phyloP scores from a whole-genome alignment of 768 basidiomycete species.

The Hebeloma cylindrosporum region DNA sequence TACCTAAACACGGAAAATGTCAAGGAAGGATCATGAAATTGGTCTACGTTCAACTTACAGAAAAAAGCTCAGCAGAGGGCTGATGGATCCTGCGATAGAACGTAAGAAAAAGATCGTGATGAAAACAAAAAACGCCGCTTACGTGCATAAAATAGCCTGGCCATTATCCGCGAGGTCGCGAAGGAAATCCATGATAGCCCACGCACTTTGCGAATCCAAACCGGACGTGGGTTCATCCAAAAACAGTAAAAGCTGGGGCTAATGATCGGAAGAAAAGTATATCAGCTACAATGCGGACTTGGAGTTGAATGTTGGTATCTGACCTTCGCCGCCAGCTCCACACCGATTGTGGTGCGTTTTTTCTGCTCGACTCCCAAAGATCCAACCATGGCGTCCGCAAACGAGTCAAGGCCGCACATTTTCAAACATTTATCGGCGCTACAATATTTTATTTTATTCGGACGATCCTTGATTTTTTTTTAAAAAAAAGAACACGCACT shows the following conservation, averaged over 20 bases:
- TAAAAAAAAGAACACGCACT: conserved; percentile 46
- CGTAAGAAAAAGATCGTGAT: conserved; percentile 31
- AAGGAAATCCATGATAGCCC: conserved; percentile 78
- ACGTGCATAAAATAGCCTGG: conserved; percentile 91
- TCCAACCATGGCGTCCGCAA: conserved; percentile 66
- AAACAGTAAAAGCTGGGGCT: conserved; percentile 81
- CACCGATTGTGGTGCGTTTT: conserved; percentile 84
- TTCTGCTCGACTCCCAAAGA: conserved; percentile 68
- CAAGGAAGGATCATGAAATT: not conserved
- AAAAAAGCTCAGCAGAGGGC: conserved; percentile 84
- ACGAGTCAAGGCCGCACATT: conserved; percentile 62
- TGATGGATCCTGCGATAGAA: conserved; percentile 22
- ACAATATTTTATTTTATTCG: not conserved
- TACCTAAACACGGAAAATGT: too few species aligned
- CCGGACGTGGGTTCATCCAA: conserved; percentile 90
- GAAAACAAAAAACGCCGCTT: conserved; percentile 41
- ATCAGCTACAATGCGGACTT: not conserved
- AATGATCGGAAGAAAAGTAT: conserved; percentile 21
- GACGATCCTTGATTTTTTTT: too few species aligned
- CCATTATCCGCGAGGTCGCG: conserved; percentile 76
- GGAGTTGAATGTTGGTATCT: conserved; percentile 18
- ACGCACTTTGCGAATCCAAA: conserved; percentile 83
- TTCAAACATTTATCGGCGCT: conserved; percentile 51
- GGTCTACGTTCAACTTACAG: conserved; percentile 31
- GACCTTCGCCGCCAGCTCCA: conserved; percentile 86